These are phyloP conservation scores for Rhizoclosmatium sp. DNA, from an alignment of 192 early-diverging fungal genomes.

Conservation along the genomic window DNA sequence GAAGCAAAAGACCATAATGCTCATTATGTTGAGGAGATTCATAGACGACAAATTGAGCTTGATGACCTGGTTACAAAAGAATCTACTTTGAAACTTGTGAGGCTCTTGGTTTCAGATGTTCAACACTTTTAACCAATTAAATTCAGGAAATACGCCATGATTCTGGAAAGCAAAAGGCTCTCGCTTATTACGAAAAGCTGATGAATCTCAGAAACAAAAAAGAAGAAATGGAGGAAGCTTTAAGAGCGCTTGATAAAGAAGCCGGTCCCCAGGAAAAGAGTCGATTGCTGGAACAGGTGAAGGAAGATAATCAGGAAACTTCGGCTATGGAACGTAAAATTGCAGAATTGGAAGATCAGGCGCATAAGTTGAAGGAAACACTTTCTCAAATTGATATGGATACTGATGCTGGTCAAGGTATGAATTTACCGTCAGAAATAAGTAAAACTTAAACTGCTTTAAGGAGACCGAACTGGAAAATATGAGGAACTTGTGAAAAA, in stretches of 20 bases:
- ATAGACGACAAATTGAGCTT: conserved; percentile 46
- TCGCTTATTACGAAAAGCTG: conserved; percentile 54
- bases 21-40: conserved; percentile 47
- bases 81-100: conserved; percentile 39
- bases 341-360: conserved; percentile 58
- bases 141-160: conserved; percentile 51
- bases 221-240: conserved; percentile 53
- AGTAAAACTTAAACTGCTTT: background rate
- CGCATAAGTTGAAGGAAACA: conserved; percentile 50
- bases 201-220: conserved; percentile 44
- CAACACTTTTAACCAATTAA: background rate
- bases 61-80: conserved; percentile 46
- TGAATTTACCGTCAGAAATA: conserved; percentile 19
- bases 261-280: conserved; percentile 57
- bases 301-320: conserved; percentile 67
- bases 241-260: conserved; percentile 50
- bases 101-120: background rate
- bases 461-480: conserved; percentile 60
- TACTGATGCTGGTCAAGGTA: conserved; percentile 52
- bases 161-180: conserved; percentile 48
- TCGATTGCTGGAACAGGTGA: conserved; percentile 62
- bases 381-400: conserved; percentile 57
- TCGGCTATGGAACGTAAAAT: conserved; percentile 67
- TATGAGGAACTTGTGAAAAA: conserved; percentile 68
- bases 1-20: conserved; percentile 53